A percentile compares a stretch with the other conserved stretches of the same genome.
These are phyloP conservation scores for Neoboletus magnificus DNA, from an alignment of 768 basidiomycete genomes.

Conservation along the genomic window DNA sequence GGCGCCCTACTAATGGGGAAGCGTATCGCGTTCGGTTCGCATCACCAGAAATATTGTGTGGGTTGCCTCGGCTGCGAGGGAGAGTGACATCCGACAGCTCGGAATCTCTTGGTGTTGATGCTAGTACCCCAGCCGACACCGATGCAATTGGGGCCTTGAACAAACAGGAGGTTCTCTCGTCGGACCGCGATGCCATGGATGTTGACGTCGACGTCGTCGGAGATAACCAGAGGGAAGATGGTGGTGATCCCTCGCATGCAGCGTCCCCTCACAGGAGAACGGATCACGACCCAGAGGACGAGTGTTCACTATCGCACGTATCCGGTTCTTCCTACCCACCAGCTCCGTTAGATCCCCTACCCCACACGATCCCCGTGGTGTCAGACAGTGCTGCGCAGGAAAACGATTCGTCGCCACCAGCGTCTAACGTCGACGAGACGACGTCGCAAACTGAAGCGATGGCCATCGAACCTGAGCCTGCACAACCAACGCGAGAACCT, in stretches of 20 bases:
- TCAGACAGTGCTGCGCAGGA: background rate
- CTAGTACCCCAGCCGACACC: background rate
- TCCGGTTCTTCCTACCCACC: slow-evolving; percentile 1
- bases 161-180: background rate
- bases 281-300: background rate
- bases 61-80: slow-evolving; percentile 10
- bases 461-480: slow-evolving; percentile 4
- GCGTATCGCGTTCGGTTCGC: slow-evolving; percentile 27
- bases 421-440: slow-evolving; percentile 1
- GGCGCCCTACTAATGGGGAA: slow-evolving; percentile 13
- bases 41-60: slow-evolving; percentile 29
- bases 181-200: slow-evolving; percentile 21
- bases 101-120: background rate
- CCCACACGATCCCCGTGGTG: background rate
- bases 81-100: background rate
- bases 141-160: background rate
- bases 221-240: background rate
- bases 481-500: slow-evolving; percentile 9
- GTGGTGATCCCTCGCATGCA: background rate
- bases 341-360: background rate
- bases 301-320: background rate
- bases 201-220: slow-evolving; percentile 14
- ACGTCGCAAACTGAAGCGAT: slow-evolving; percentile 8
- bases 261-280: background rate
- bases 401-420: background rate